Conservation (phyloP, 2,329 filamentous ascomycete species). For the Fusarium musae region DNA sequence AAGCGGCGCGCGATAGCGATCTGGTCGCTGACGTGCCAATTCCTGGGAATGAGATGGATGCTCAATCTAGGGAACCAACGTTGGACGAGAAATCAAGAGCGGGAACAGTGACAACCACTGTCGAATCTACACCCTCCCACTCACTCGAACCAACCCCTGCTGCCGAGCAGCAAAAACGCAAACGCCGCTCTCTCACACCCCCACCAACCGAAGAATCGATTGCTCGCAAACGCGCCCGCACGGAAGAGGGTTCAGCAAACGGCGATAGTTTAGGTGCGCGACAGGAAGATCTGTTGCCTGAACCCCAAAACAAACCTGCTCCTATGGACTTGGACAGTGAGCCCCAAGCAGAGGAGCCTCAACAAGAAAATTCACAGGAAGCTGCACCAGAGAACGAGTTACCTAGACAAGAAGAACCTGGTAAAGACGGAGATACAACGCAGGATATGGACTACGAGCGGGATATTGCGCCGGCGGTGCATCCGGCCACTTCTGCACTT, state of each 20-base stretch:
- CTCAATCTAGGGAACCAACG: slow-evolving; percentile 15
- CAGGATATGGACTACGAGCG: slow-evolving; percentile 49
- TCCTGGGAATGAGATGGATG: slow-evolving; percentile 9
- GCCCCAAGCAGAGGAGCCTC: slow-evolving; percentile 4
- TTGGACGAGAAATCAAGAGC: slow-evolving; percentile 17
- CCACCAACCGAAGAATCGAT: slow-evolving; percentile 64
- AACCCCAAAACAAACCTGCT: slow-evolving; percentile 12
- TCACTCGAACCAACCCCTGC: slow-evolving; percentile 20
- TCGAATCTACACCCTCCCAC: slow-evolving; percentile 17
- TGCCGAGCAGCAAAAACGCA: slow-evolving; percentile 66
- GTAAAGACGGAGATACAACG: slow-evolving; percentile 20
- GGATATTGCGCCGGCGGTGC: slow-evolving; percentile 67
- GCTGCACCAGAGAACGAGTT: not conserved
- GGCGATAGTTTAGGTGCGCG: slow-evolving; percentile 7
- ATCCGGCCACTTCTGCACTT: slow-evolving; percentile 78
- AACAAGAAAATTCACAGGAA: not conserved
- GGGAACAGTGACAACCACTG: slow-evolving; percentile 17
- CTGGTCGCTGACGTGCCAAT: slow-evolving; percentile 5
- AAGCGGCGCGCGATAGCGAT: slow-evolving; percentile 4
- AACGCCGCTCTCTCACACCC: slow-evolving; percentile 73
- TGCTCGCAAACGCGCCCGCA: slow-evolving; percentile 65
- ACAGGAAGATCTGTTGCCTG: slow-evolving; percentile 23
- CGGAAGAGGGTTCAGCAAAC: slow-evolving; percentile 46
- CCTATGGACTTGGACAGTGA: slow-evolving; percentile 29
- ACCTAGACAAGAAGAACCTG: not conserved